A percentile compares a stretch with the other conserved stretches of the same genome.
Evolutionary conservation across 1,284 basidiomycete genomes (phyloP).

Genomic region (Pterula multifida): DNA sequence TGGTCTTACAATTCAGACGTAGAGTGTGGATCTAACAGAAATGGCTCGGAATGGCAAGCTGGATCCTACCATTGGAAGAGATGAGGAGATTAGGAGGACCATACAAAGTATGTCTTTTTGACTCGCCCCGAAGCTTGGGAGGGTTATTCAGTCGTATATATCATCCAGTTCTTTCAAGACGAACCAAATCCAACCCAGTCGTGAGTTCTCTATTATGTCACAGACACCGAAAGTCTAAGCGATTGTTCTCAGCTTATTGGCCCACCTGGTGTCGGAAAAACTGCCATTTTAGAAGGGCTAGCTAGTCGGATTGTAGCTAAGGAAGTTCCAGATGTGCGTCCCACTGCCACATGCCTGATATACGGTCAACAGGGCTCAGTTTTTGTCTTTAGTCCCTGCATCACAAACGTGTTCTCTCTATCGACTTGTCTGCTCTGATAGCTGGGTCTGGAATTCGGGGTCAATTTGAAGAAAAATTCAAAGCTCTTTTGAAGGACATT

Average conservation of each 20-base stretch:
- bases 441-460: conserved; percentile 85
- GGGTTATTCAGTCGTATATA: background rate
- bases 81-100: conserved; percentile 84
- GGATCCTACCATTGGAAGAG: conserved; percentile 83
- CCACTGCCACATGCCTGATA: background rate
- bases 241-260: conserved; percentile 46
- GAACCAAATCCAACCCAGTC: conserved; percentile 86
- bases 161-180: conserved; percentile 51
- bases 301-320: conserved; percentile 82
- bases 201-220: conserved; percentile 24
- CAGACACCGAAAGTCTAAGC: conserved; percentile 2
- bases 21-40: conserved; percentile 79
- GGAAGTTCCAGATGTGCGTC: conserved; percentile 79
- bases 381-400: conserved; percentile 65
- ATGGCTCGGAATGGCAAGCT: conserved; percentile 76
- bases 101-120: conserved; percentile 59
- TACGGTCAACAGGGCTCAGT: conserved; percentile 1
- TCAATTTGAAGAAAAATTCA: conserved; percentile 89
- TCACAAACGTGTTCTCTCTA: conserved; percentile 68
- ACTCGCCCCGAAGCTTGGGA: background rate
- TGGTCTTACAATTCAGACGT: conserved; percentile 3
- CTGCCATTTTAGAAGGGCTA: conserved; percentile 86
- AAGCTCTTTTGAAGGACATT: conserved; percentile 76
- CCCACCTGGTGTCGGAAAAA: conserved; percentile 82
- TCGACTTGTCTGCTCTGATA: conserved; percentile 75